Evolutionary conservation across 2,329 filamentous ascomycete genomes (phyloP).

Genomic region (Penicillium janthinellum): DNA sequence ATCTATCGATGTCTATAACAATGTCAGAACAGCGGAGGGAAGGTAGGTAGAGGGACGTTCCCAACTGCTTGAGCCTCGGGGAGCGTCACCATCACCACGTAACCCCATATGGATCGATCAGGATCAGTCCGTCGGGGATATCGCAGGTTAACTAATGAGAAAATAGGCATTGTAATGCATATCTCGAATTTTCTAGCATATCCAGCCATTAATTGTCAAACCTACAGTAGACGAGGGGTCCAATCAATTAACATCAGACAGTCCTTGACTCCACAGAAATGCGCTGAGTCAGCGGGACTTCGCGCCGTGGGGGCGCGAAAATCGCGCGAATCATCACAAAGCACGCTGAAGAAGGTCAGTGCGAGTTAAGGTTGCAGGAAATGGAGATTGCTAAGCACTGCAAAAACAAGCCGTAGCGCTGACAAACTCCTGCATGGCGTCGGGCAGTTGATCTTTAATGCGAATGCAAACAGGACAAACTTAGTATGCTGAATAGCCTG

Average conservation of each 20-base stretch:
- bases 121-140: no score
- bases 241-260: background rate
- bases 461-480: background rate
- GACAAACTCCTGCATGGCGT: background rate
- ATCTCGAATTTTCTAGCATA: no score
- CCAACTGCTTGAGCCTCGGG: no score
- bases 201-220: no score
- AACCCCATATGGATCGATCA: no score
- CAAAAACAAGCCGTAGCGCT: background rate
- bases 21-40: no score
- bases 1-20: no score
- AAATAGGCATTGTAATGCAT: no score
- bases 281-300: conserved; percentile 2
- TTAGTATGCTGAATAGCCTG: background rate
- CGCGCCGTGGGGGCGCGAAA: background rate
- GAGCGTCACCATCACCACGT: no score
- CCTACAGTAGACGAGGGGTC: background rate
- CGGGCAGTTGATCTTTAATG: background rate
- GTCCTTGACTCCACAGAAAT: background rate
- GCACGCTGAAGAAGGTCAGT: background rate
- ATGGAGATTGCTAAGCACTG: conserved; percentile 3
- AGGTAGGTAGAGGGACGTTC: no score
- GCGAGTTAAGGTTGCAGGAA: background rate
- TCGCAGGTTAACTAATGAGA: no score
- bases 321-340: background rate